These are phyloP conservation scores for Croton setiger DNA, from an alignment of 441 rosid genomes.

Conservation along the genomic window DNA sequence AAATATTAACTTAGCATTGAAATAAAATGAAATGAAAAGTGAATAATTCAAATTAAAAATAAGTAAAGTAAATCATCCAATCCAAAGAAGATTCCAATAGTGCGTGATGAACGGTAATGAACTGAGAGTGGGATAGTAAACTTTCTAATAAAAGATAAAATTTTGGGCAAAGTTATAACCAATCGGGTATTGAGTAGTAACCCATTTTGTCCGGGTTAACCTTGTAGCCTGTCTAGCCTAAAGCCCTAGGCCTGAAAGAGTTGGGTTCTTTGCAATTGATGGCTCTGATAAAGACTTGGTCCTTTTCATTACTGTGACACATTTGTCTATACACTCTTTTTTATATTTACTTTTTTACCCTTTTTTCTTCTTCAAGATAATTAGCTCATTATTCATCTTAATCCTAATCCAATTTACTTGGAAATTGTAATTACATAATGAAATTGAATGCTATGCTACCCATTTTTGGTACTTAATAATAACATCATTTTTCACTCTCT, in stretches of 20 bases:
- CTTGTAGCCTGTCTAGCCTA: not conserved
- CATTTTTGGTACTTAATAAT: not conserved
- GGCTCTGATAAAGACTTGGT: slow-evolving; percentile 39
- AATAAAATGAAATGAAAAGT: no score
- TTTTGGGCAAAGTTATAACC: slow-evolving; percentile 23
- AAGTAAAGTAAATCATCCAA: not conserved
- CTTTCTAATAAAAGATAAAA: slow-evolving; percentile 31
- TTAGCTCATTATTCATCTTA: not conserved
- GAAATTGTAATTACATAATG: not conserved
- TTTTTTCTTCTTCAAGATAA: not conserved
- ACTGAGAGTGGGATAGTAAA: slow-evolving; percentile 12
- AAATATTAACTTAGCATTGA: no score
- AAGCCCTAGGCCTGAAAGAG: slow-evolving; percentile 13
- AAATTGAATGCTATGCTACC: not conserved
- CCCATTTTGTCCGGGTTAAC: slow-evolving; percentile 69
- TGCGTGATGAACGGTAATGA: not conserved
- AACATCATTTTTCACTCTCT: slow-evolving; percentile 2
- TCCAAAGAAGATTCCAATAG: not conserved
- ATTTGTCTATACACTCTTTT: slow-evolving; percentile 13
- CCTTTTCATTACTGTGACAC: slow-evolving; percentile 26
- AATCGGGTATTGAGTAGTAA: slow-evolving; percentile 42
- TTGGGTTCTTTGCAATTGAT: slow-evolving; percentile 55
- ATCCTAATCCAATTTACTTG: not conserved
- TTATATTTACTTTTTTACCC: slow-evolving; percentile 17
- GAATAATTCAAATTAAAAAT: no score